Base-by-base conservation (phyloP, 169 alveolate species). In the Plasmodium ovale region DNA sequence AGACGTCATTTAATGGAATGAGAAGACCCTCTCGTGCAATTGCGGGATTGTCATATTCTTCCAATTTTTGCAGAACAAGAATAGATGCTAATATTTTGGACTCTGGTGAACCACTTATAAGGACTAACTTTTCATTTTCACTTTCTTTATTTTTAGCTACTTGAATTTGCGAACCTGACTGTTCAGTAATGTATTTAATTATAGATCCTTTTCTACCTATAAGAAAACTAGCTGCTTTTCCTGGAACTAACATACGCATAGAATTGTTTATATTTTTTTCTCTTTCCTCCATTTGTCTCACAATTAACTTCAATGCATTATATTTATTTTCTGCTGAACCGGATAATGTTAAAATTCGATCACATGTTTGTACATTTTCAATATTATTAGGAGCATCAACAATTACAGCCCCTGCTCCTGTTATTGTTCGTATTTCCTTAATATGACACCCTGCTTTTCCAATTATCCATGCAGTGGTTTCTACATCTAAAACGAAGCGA, bases 381-480 rank as follows among this genome's bases (percentile, higher is more conserved):
- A 77, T 77, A 25, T 77, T 77, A 25, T 77, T 77, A 23, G 88
- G 88, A 10, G 88, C 88, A 53, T 77, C 88, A 1, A 77, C 88
- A 16, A 77, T 77, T 16, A 77, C 88, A 60, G 88, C 88, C 42
- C 88, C 88, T 53, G 88, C 88, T 42, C 88, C 88, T 10, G 88
- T 77, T 44, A 77, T 64, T 1, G 88, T 60, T 77, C 88, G 31
- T 16, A 77, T 77, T 54, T 77, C 88, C 54, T 77, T 77, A 25
- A 77, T 77, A 54, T 77, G 88, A 12, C 88, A 77, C 12, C 88
- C 88, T 7, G 88, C 23, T 31, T 77, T 77, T 27, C 88, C 88
- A 21, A 77, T 77, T n/a, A 77, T 77, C 88, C 88, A 77, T 0
- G 88, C 88, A 37, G 88, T 77, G 4, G 88, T 77, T 60, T 77